Evolutionary conservation across 2,329 filamentous ascomycete genomes (phyloP).

Genomic region (Sporothrix schenckii): DNA sequence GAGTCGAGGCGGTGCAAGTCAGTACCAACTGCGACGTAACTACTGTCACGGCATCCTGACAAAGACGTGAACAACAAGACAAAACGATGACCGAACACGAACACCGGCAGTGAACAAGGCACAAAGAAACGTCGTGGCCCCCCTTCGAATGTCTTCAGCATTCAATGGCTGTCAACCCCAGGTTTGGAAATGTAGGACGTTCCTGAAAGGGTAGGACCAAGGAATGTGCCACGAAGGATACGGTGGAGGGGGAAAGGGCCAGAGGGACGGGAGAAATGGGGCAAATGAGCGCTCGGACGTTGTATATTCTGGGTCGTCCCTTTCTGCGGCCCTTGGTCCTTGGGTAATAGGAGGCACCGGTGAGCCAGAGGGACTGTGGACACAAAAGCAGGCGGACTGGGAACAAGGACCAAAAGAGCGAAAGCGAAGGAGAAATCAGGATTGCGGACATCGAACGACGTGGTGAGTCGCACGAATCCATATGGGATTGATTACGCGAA

Average conservation of each 20-base stretch:
- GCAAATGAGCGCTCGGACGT: constrained; percentile 11
- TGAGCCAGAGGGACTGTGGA: neutral
- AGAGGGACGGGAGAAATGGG: neutral
- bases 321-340: neutral
- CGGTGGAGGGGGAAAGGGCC: neutral
- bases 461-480: neutral
- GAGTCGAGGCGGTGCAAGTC: neutral
- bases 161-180: neutral
- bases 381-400: neutral
- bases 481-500: neutral
- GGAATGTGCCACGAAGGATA: constrained; percentile 15
- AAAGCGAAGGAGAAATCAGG: constrained; percentile 6
- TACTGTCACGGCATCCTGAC: too few relatives aligned
- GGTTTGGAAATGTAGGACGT: neutral
- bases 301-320: neutral
- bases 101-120: neutral
- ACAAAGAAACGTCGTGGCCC: neutral
- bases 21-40: neutral
- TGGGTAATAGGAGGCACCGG: neutral
- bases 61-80: too few relatives aligned
- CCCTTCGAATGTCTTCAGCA: too few relatives aligned
- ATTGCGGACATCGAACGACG: neutral
- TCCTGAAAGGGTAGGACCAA: constrained; percentile 24
- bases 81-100: too few relatives aligned
- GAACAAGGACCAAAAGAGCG: neutral